Base-by-base conservation (phyloP, 2,329 filamentous ascomycete genomes). In the Fusarium sp. region DNA sequence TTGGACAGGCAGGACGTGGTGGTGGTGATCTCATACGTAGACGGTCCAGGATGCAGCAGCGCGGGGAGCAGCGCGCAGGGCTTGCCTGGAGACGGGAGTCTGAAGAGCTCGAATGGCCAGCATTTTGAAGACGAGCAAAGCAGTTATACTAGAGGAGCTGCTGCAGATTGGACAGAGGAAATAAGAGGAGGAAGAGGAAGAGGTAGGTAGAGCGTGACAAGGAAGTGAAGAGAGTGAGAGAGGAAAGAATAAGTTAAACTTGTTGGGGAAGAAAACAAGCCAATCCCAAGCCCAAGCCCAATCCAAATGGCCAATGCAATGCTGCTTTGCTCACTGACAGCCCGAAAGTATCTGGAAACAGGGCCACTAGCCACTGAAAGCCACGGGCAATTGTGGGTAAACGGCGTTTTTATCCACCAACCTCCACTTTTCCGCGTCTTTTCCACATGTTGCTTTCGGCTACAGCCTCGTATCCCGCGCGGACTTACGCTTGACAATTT, bases 71-170 rank as follows among this genome's bases (percentile, higher is more conserved):
- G 86, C 85, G 78, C 89, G 88, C 79, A 93, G 81, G 85, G 87
- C 91, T 83, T 96, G 91, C 80, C 85, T 81, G 79, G 91, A 87
- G 79, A 88, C 86, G 75, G 91, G 89, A 74, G 86, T 86, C 78
- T 88, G 87, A 78, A 93, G 86, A 73, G 88, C 87, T 81, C 92
- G 90, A 77, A 91, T 83, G 80, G 91, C 88, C 80, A 96, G 84
- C 93, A 97, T 97, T 75, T 77, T 90, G 84, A 79, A 70, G 68
- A 53, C 64, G 62, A 67, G 61, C 56, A 52, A 61, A 52, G 39
- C 54, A 49, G 42, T 55, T 43, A 32, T 31, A 31, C 45, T 53
- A 59, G 43, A 51, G 40, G 48, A 51, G 57, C 44, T 50, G 50
- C 56, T 52, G 53, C 46, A 56, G 62, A 50, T 70, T 45, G 48